Conservation (phyloP, 352 stramenopile genomes). For the Pythium myriotylum region DNA sequence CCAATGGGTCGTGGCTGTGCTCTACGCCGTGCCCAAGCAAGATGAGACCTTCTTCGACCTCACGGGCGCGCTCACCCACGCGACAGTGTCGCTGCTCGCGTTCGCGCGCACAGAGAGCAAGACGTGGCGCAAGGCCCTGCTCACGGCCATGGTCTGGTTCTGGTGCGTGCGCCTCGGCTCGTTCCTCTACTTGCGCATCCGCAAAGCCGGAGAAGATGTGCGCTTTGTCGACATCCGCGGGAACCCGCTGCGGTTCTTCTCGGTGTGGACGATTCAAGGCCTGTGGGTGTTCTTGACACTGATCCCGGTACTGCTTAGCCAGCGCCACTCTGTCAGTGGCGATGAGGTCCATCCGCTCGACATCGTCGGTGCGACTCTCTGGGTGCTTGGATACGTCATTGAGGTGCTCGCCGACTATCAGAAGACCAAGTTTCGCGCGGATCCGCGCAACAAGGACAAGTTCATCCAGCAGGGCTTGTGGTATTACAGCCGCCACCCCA, state of each 20-base stretch:
- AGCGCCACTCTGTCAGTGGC: conserved; percentile 36
- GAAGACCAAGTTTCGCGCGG: conserved; percentile 77
- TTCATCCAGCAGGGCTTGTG: conserved; percentile 87
- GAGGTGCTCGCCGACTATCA: conserved; percentile 81
- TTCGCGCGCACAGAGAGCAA: conserved; percentile 31
- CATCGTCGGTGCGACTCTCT: conserved; percentile 48
- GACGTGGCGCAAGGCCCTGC: conserved; percentile 54
- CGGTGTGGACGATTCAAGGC: conserved; percentile 80
- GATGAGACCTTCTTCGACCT: conserved; percentile 86
- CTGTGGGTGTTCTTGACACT: conserved; percentile 83
- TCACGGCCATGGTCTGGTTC: conserved; percentile 71
- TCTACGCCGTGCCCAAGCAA: conserved; percentile 66
- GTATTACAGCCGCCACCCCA: conserved; percentile 91
- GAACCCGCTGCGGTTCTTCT: conserved; percentile 72
- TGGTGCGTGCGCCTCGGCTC: conserved; percentile 78
- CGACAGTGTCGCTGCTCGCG: conserved; percentile 52
- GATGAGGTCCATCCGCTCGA: conserved; percentile 39
- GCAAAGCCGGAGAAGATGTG: conserved; percentile 63
- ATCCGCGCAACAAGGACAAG: conserved; percentile 64
- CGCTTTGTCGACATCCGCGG: conserved; percentile 70
- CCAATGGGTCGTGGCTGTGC: conserved; percentile 66
- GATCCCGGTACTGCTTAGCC: conserved; percentile 64
- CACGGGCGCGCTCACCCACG: conserved; percentile 79
- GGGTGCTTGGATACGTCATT: conserved; percentile 68
- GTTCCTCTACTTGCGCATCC: conserved; percentile 83